Base-by-base conservation (phyloP, 441 rosid species). In the Euphorbia celastroides region DNA sequence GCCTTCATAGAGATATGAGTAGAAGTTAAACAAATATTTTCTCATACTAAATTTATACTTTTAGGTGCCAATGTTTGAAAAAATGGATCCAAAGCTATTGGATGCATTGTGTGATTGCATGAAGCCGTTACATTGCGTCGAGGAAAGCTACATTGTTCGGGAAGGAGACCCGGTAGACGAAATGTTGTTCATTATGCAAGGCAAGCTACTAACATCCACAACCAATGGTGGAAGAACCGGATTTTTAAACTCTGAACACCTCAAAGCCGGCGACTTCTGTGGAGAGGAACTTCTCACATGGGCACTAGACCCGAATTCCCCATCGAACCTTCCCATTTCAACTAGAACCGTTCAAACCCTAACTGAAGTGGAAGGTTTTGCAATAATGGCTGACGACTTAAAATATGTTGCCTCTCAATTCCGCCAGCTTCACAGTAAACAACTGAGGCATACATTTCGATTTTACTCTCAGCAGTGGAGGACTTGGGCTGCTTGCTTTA, bases 241-340 rank as follows among this genome's bases (percentile, higher is more conserved):
- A 20, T 88, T 88, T 81, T 90, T 83, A 73, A 88, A 88, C 76
- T 73, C 86, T 12, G 83, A 80, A 46, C 77, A 80, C 26, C 79
- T 90, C 6, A 76, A 81, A 64, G 86, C 89, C 0, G 88, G 92
- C 0, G 97, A 88, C 72, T 88, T 88, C 76, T 90, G 88, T 1
- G 97, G 95, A 0, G 97, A 88, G 75, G 97, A 86, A 60, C 77
- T 88, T 67, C 83, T 90, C 26, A 79, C 91, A 62, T 86, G 91
- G 95, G 90, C 92, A 8, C 70, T 90, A 66, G 42, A 83, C 78
- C 78, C 90, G 79, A 23, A 80, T 62, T 71, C 78, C 86, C 20
- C 80, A 71, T 38, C 44, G 5, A 85, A 80, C 70, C 74, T 88
- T 54, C 95, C 93, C 0, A 76, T 86, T 56, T 88, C 93, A 38